Evolutionary conservation across 768 basidiomycete genomes (phyloP), one percentile per base, ranked within the genome.

Genomic region (Amanita fuliginea): DNA sequence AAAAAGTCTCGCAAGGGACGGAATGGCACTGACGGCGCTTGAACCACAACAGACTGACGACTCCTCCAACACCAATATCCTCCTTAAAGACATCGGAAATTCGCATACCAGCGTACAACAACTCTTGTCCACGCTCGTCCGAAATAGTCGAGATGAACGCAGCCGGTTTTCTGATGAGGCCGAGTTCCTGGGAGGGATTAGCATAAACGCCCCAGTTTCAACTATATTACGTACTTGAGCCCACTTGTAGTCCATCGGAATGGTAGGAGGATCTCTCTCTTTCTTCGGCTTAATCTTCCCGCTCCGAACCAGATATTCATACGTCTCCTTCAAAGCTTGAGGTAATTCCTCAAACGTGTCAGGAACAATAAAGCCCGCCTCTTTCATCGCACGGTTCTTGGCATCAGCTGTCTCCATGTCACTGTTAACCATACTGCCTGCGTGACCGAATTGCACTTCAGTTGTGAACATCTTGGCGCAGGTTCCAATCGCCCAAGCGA

Each of bases 241-340:
- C 95, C 95, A 97, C 76, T 98, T 97, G 83, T 97, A 99, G 71
- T 99, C 95, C 91, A 98, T 97, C n/a, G 95, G 95, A 63, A 98
- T 97, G 51, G 87, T 82, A 8, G 95, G 95, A 4, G 94, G 92
- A 19, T 92, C 88, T 48, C 81, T 72, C 73, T 99, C 95, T 33
- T 68, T 58, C 72, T 81, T 73, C 55, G 80, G 82, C 32, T 71
- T 65, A 65, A 99, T 78, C 26, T 67, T 60, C 30, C 93, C 91
- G 41, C 59, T 65, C 52, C 65, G 61, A 50, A 97, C 85, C 56
- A 99, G 86, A 47, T 63, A 68, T 52, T 94, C 78, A 70, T 95
- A 98, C 6, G 90, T 86, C 62, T 82, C 79, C 68, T 78, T 80
- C 63, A 99, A 72, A 48, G 84, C 88, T 35, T 73, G 70, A 6